Base-by-base conservation (phyloP, 495 filamentous ascomycete genomes). In the Penicillium arizonense region DNA sequence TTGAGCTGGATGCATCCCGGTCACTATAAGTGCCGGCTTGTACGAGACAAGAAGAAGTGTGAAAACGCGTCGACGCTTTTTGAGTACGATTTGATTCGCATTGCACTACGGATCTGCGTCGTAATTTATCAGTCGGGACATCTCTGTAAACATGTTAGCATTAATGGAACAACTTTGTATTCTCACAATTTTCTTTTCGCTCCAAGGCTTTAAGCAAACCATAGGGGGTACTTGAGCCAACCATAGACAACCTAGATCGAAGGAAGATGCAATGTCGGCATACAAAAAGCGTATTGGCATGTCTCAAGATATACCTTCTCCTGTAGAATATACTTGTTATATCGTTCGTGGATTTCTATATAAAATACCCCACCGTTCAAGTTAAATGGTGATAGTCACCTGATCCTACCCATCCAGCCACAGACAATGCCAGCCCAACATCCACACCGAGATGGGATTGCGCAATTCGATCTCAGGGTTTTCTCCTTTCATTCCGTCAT, bases 101-200 rank as follows among this genome's bases (percentile, higher is more conserved):
- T 58, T 55, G 48, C 57, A 53, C 62, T 64, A 76, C 67, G 70
- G 72, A 62, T 69, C 63, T 65, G 24, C 45, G 68, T 67, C 69
- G 77, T 80, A 80, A 80, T 80, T 77, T 73, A 78, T 77, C 61
- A 43, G 70, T 78, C 70, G 77, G 64, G 57, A 79, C 73, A 79
- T 24, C 26, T 35, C 21, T 50, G 52, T 54, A 62, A 57, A 23
- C 42, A 32, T 34, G 24, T 38, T 32, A 21, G 5, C 14, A 24
- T 28, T 8, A n/a, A 26, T 5, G 3, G 21, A 34, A 38, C 18
- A 36, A 34, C 7, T 24, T 6, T 14, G 16, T 33, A 6, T 23
- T n/a, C 26, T 20, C 7, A 23, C 16, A 5, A 2, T 11, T 33
- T 20, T 2, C 4, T 20, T 21, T 30, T 28, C 5, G 18, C 18